phyloP scores from a whole-genome alignment of 2,329 filamentous ascomycete genomes.

The Orbilia oligospora region DNA sequence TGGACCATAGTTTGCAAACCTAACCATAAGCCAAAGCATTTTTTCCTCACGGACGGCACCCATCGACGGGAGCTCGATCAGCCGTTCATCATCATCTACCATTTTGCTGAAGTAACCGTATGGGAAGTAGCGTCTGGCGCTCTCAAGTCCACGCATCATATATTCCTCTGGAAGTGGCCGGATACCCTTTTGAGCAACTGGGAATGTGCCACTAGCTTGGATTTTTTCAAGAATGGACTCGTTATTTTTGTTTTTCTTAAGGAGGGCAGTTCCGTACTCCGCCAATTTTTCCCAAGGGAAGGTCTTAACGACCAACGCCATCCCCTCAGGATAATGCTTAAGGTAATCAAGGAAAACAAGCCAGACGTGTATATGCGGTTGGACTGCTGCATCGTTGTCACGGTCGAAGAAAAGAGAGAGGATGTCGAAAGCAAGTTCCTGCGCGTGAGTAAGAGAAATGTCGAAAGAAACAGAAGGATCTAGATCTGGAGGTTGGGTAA shows the following conservation, averaged over 20 bases:
- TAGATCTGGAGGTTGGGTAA: constrained; percentile 38
- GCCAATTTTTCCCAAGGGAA: constrained; percentile 73
- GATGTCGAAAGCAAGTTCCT: constrained; percentile 68
- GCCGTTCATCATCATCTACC: constrained; percentile 77
- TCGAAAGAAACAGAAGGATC: constrained; percentile 49
- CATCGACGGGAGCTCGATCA: constrained; percentile 75
- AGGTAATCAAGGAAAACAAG: constrained; percentile 74
- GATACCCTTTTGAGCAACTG: constrained; percentile 69
- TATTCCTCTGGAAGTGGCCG: constrained; percentile 79
- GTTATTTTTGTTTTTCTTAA: constrained; percentile 61
- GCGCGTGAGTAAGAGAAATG: constrained; percentile 66
- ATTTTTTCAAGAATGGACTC: constrained; percentile 64
- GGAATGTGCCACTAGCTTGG: constrained; percentile 70
- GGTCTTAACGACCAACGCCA: constrained; percentile 67
- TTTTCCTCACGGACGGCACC: constrained; percentile 73
- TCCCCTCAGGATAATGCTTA: constrained; percentile 68
- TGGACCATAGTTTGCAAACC: constrained; percentile 66
- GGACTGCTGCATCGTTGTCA: constrained; percentile 73
- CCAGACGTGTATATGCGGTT: constrained; percentile 76
- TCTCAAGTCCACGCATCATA: constrained; percentile 75
- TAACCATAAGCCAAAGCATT: constrained; percentile 73
- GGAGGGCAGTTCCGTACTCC: constrained; percentile 69
- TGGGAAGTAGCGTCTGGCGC: constrained; percentile 74
- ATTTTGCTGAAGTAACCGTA: constrained; percentile 49
- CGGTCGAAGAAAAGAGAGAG: constrained; percentile 71